phyloP scores from a whole-genome alignment of 805 yeast species.

The Pichia membranifaciens region DNA sequence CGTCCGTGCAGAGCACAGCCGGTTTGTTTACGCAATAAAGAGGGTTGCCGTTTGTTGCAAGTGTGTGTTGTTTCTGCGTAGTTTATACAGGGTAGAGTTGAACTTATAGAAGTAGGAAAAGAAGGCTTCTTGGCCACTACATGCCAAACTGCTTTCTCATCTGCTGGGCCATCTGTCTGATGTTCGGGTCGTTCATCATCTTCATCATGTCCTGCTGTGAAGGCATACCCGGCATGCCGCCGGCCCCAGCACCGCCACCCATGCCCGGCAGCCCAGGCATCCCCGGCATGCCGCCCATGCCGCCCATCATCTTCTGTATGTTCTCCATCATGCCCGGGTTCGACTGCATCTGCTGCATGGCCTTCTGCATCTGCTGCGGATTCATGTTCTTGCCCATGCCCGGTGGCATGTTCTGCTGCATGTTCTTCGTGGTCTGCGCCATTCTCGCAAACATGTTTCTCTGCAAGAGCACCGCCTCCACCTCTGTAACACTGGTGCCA shows the following conservation, averaged over 20 bases:
- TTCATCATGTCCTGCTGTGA: slow-evolving; percentile 41
- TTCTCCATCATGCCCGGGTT: slow-evolving; percentile 73
- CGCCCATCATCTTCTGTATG: slow-evolving; percentile 70
- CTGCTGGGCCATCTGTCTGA: slow-evolving; percentile 58
- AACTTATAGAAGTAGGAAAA: no score
- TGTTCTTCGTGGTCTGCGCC: slow-evolving; percentile 71
- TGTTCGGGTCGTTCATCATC: slow-evolving; percentile 61
- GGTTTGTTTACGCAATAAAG: no score
- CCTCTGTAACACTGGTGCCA: slow-evolving; percentile 88
- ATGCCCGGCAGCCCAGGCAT: slow-evolving; percentile 18
- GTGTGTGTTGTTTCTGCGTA: no score
- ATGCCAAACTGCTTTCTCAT: slow-evolving; percentile 27
- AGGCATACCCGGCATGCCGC: slow-evolving; percentile 33
- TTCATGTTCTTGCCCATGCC: slow-evolving; percentile 24
- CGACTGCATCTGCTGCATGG: slow-evolving; percentile 58
- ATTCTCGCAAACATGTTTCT: slow-evolving; percentile 90
- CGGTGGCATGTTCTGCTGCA: slow-evolving; percentile 44
- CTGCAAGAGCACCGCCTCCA: slow-evolving; percentile 86
- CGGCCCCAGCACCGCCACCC: no score
- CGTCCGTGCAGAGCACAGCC: no score
- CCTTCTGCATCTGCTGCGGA: slow-evolving; percentile 33
- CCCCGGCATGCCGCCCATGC: slow-evolving; percentile 46
- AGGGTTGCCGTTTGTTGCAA: no score
- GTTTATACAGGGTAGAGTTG: no score
- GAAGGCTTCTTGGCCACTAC: slow-evolving; percentile 4